These are phyloP conservation scores for Aspergillus haitiensis DNA, from an alignment of 495 filamentous ascomycete species.

Conservation along the genomic window DNA sequence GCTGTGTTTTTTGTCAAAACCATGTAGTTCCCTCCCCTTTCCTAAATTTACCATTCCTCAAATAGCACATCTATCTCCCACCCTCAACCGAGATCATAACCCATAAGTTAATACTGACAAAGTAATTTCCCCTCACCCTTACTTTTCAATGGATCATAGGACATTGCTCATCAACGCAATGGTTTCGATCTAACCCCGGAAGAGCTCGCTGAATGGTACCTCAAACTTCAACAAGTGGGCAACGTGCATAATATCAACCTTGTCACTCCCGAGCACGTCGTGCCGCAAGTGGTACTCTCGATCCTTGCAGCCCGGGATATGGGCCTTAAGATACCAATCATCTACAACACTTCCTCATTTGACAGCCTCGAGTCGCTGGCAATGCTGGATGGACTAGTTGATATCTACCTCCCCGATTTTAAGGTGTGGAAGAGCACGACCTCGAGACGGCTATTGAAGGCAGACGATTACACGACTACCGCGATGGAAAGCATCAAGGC, in stretches of 20 bases:
- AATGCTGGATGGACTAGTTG: constrained; percentile 70
- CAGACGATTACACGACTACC: constrained; percentile 64
- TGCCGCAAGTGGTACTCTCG: constrained; percentile 70
- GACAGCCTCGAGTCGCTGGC: constrained; percentile 66
- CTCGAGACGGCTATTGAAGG: constrained; percentile 69
- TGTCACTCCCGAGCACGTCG: constrained; percentile 74
- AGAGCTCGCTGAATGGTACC: constrained; percentile 71
- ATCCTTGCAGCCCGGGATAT: constrained; percentile 67
- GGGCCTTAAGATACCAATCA: constrained; percentile 65
- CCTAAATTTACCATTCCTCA: background rate
- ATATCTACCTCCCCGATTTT: constrained; percentile 79
- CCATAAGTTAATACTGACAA: background rate
- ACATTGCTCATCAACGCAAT: constrained; percentile 71
- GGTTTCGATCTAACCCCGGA: constrained; percentile 75
- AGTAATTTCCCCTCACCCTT: background rate
- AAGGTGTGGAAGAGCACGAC: constrained; percentile 67
- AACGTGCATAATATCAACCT: constrained; percentile 79
- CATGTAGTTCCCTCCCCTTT: constrained; percentile 38
- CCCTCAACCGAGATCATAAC: too few relatives aligned
- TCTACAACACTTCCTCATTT: constrained; percentile 78
- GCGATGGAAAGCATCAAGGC: constrained; percentile 70
- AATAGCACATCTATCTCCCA: too few relatives aligned
- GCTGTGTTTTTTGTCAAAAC: constrained; percentile 83
- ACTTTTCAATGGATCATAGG: constrained; percentile 29
- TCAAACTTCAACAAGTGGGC: constrained; percentile 69